phyloP scores from a whole-genome alignment of 2,329 filamentous ascomycete species.

The Pseudogymnoascus sp. region DNA sequence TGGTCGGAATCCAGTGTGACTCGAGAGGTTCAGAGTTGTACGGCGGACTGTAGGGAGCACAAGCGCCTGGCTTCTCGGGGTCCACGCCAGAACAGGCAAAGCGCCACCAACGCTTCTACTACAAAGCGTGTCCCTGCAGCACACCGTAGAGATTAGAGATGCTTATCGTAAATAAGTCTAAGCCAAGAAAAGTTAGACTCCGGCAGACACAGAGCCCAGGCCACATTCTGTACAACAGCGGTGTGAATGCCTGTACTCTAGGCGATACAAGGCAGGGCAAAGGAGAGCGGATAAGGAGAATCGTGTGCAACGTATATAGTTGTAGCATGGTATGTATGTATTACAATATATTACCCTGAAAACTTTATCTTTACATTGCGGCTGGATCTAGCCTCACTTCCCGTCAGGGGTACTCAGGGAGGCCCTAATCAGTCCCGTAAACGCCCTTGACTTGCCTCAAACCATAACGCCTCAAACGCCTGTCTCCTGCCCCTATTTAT shows the following conservation, averaged over 20 bases:
- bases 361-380: conserved; percentile 9
- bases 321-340: not conserved
- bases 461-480: not conserved
- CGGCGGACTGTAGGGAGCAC: not conserved
- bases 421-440: not conserved
- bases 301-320: not conserved
- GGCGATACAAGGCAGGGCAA: not conserved
- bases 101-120: not conserved
- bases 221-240: not conserved
- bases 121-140: not conserved
- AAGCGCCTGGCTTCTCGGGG: not conserved
- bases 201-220: not conserved
- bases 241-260: not conserved
- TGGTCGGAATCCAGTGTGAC: not conserved
- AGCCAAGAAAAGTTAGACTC: not conserved
- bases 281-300: not conserved
- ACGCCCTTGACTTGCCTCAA: not conserved
- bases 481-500: not conserved
- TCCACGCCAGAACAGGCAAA: conserved; percentile 1
- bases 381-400: conserved; percentile 1
- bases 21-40: conserved; percentile 1
- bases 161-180: not conserved
- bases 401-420: not conserved
- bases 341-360: conserved; percentile 1
- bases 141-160: not conserved